Evolutionary conservation across 2,329 filamentous ascomycete species (phyloP).

Genomic region (Sporothrix phasma): DNA sequence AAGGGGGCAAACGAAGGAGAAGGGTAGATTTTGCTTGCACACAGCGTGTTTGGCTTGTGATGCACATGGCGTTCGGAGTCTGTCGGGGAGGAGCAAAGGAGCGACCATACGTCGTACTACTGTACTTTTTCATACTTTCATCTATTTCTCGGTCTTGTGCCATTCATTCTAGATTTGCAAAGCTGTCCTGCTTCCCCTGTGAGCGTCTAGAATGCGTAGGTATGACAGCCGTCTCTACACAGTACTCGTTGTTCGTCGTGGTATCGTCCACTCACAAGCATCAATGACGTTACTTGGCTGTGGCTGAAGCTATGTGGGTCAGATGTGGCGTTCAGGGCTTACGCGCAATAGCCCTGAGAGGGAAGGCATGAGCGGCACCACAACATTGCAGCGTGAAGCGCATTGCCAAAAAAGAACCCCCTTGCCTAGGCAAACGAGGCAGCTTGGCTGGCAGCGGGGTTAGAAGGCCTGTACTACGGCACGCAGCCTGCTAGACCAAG

Average conservation of each 20-base stretch:
- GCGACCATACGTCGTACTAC: neutral
- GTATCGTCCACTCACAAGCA: neutral
- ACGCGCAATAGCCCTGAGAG: slow-evolving; percentile 14
- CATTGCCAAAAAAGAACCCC: slow-evolving; percentile 2
- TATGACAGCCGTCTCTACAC: no score
- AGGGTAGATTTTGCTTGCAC: neutral
- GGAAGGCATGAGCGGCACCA: slow-evolving; percentile 4
- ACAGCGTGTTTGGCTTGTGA: neutral
- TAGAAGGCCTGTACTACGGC: neutral
- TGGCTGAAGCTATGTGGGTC: slow-evolving; percentile 12
- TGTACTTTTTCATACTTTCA: neutral
- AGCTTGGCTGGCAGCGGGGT: neutral
- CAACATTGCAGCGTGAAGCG: neutral
- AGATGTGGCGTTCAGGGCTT: slow-evolving; percentile 14
- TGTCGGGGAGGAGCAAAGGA: neutral
- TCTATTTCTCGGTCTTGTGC: no score
- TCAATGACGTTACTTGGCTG: neutral
- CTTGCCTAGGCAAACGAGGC: neutral
- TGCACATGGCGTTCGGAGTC: slow-evolving; percentile 1
- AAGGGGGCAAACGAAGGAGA: neutral
- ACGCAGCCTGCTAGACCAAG: neutral
- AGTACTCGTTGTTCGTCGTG: no score
- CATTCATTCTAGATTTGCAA: neutral
- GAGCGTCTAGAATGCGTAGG: no score
- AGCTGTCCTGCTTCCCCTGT: neutral